These are phyloP conservation scores for Zostera marina DNA, from an alignment of 116 monocot genomes.

Conservation along the genomic window DNA sequence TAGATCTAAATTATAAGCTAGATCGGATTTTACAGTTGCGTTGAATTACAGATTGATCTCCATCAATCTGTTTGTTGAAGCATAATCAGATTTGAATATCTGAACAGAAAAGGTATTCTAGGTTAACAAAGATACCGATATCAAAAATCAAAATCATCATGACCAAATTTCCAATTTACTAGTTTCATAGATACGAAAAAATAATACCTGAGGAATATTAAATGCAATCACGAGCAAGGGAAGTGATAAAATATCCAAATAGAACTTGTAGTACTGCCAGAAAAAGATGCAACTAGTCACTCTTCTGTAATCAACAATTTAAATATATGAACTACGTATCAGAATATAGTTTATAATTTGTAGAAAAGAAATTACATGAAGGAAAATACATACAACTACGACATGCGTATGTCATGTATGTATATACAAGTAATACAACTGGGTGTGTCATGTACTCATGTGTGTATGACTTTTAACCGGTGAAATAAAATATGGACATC, in stretches of 20 bases:
- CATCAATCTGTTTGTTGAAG: too few relatives aligned
- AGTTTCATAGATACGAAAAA: background rate
- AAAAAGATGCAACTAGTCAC: conserved; percentile 9
- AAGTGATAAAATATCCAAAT: conserved; percentile 67
- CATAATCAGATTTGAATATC: too few relatives aligned
- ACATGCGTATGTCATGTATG: too few relatives aligned
- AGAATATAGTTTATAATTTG: background rate
- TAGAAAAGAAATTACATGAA: background rate
- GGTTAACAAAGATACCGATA: background rate
- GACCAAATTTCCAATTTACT: background rate
- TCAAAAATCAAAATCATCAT: background rate
- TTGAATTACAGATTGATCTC: too few relatives aligned
- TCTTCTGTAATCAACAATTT: background rate
- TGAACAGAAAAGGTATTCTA: too few relatives aligned
- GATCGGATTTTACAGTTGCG: too few relatives aligned
- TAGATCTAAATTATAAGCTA: too few relatives aligned
- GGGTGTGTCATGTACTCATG: background rate
- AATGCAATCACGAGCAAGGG: conserved; percentile 65
- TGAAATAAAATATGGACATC: background rate
- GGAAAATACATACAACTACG: background rate
- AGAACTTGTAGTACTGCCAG: conserved; percentile 84
- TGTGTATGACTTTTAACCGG: background rate
- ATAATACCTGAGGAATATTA: conserved; percentile 71
- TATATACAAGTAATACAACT: too few relatives aligned
- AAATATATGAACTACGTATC: too few relatives aligned